Evolutionary conservation across 2,329 filamentous ascomycete species (phyloP).

Genomic region (Aspergillus sergii): DNA sequence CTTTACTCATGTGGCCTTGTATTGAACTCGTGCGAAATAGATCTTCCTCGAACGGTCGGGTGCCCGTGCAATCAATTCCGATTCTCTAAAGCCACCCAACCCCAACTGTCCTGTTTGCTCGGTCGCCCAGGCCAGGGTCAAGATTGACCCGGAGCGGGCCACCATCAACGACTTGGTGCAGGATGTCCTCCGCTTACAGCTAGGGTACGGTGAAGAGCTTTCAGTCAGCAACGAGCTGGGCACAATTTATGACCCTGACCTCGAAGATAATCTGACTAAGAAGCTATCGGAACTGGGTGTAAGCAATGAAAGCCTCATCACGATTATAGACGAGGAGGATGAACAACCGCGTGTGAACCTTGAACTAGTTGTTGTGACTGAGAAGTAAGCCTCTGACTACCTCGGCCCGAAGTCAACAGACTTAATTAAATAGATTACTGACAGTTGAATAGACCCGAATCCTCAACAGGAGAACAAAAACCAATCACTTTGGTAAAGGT

Average conservation of each 20-base stretch:
- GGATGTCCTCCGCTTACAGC: constrained; percentile 66
- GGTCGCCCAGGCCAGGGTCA: constrained; percentile 67
- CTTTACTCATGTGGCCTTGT: neutral
- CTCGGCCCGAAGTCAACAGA: neutral
- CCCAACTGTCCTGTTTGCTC: constrained; percentile 83
- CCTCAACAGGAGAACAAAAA: constrained; percentile 40
- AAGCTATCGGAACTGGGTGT: constrained; percentile 78
- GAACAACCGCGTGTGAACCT: constrained; percentile 72
- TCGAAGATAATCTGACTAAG: constrained; percentile 81
- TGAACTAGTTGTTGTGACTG: constrained; percentile 58
- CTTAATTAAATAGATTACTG: constrained; percentile 10
- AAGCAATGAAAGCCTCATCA: constrained; percentile 73
- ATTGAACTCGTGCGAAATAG: constrained; percentile 38
- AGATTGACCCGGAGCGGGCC: constrained; percentile 69
- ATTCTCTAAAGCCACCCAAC: constrained; percentile 66
- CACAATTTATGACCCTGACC: constrained; percentile 85
- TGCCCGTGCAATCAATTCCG: constrained; percentile 61
- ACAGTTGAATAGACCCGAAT: constrained; percentile 26
- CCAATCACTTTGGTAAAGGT: constrained; percentile 44
- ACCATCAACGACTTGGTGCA: constrained; percentile 81
- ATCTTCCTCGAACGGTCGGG: constrained; percentile 75
- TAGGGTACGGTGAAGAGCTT: constrained; percentile 82
- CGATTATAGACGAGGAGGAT: constrained; percentile 80
- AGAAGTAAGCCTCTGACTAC: constrained; percentile 28
- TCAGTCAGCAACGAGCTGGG: constrained; percentile 73